phyloP scores from a whole-genome alignment of 306 rosid genomes.

The Oxytropis ochrocephala region DNA sequence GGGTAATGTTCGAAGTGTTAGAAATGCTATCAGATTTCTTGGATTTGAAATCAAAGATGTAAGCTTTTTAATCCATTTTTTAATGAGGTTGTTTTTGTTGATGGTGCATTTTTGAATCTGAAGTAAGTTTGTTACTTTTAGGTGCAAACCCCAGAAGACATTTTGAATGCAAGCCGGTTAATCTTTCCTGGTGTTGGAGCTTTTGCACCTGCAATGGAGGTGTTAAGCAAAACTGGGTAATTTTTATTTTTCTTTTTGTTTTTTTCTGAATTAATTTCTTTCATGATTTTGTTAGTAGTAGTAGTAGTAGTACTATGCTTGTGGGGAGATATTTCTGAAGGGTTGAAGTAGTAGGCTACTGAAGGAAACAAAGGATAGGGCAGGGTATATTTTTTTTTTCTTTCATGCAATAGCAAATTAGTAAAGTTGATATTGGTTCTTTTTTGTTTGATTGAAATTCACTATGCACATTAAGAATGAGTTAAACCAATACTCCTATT shows the following conservation, averaged over 20 bases:
- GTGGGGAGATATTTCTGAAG: neutral
- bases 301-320: neutral
- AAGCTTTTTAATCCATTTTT: constrained; percentile 1
- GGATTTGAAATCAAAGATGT: constrained; percentile 92
- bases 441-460: neutral
- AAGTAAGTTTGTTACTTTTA: constrained; percentile 17
- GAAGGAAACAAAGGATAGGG: neutral
- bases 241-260: neutral
- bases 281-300: neutral
- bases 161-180: constrained; percentile 64
- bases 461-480: neutral
- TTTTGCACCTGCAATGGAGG: constrained; percentile 88
- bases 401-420: neutral
- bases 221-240: constrained; percentile 72
- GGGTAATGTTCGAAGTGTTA: constrained; percentile 87
- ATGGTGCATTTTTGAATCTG: neutral
- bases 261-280: neutral
- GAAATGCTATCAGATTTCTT: constrained; percentile 75
- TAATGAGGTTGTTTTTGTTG: neutral
- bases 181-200: constrained; percentile 97
- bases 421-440: neutral
- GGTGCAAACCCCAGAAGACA: constrained; percentile 84
- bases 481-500: neutral
- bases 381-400: neutral
- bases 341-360: constrained; percentile 6